A percentile compares a stretch with the other conserved stretches of the same genome.
Evolutionary conservation across 2,329 filamentous ascomycete species (phyloP).

Genomic region (Paraconiothyrium sp.): DNA sequence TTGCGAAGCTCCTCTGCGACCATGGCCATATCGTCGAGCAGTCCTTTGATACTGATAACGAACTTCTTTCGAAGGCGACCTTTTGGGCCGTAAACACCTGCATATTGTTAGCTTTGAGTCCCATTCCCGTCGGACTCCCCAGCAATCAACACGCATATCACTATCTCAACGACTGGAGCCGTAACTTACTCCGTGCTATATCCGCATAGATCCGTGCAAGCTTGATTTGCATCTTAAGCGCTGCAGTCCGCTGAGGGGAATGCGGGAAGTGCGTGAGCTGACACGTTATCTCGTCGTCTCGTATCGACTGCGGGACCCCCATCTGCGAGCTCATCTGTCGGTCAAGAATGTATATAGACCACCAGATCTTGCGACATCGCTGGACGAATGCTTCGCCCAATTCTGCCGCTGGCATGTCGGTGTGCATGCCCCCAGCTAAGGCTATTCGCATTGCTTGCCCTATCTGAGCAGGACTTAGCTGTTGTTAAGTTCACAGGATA

Average conservation of each 20-base stretch:
- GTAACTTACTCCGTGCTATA: constrained; percentile 56
- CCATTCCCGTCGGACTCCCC: not conserved
- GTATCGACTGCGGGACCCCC: constrained; percentile 61
- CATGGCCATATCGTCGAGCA: constrained; percentile 51
- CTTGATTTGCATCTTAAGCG: constrained; percentile 58
- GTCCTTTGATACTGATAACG: constrained; percentile 50
- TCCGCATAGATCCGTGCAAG: constrained; percentile 57
- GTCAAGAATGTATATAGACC: constrained; percentile 64
- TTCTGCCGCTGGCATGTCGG: constrained; percentile 58
- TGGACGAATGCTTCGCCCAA: constrained; percentile 55
- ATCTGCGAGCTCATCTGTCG: constrained; percentile 64
- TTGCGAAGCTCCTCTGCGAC: constrained; percentile 53
- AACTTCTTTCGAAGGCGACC: constrained; percentile 56
- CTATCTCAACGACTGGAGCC: not conserved
- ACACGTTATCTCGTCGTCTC: constrained; percentile 62
- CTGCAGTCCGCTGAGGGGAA: constrained; percentile 51
- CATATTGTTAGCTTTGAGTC: constrained; percentile 5
- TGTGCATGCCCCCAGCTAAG: constrained; percentile 62
- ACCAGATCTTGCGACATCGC: constrained; percentile 62
- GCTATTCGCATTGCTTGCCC: constrained; percentile 63
- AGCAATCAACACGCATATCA: not conserved
- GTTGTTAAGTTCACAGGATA: not conserved
- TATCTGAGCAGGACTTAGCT: constrained; percentile 47
- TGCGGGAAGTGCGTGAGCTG: constrained; percentile 56
- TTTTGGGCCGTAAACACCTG: constrained; percentile 58